Evolutionary conservation across 768 basidiomycete species (phyloP), one percentile per base, ranked within the genome.

Genomic region (Cystofilobasidium macerans): DNA sequence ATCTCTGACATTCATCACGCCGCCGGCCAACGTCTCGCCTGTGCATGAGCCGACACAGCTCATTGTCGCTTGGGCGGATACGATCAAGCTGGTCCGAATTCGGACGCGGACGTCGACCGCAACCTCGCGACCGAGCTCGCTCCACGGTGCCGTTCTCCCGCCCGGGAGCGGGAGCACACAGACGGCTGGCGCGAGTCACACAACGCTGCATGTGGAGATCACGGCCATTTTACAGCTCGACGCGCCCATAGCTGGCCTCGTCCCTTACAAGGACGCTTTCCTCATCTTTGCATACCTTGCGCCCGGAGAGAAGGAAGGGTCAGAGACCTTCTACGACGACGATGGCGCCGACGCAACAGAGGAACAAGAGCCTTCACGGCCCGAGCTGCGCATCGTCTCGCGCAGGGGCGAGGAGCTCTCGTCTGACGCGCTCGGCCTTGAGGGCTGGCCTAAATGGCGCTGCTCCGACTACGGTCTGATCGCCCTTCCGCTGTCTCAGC

Each of bases 161-260:
- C 60, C 42, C 38, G 42, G 22, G n/a, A 32, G 61, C 24, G 32
- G 40, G 36, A 36, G 58, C 38, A 38, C 61, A 26, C 43, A 62
- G 32, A 22, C 48, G 22, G 28, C 33, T 4, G 57, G 57, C 5
- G 22, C 57, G 28, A 45, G 56, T 33, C 38, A 43, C 32, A 58
- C 45, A 13, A 0, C 84, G 85, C 12, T 80, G 85, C 64, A 75
- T 43, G 89, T 89, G 61, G 94, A 97, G 72, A 87, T 97, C 70
- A 90, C 88, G 0, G 88, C 88, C 2, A 85, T 89, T 45, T 90
- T 97, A 76, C 86, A 91, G 72, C 79, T 98, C 54, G 95, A 98
- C 75, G 91, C 88, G 74, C 93, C 95, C 89, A 83, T 98, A 45
- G 83, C 92, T 1, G 93, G 93, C 26, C 84, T 99, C 64, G 82